phyloP scores from a whole-genome alignment of 148 eudicot species.

The Simmondsia chinensis region DNA sequence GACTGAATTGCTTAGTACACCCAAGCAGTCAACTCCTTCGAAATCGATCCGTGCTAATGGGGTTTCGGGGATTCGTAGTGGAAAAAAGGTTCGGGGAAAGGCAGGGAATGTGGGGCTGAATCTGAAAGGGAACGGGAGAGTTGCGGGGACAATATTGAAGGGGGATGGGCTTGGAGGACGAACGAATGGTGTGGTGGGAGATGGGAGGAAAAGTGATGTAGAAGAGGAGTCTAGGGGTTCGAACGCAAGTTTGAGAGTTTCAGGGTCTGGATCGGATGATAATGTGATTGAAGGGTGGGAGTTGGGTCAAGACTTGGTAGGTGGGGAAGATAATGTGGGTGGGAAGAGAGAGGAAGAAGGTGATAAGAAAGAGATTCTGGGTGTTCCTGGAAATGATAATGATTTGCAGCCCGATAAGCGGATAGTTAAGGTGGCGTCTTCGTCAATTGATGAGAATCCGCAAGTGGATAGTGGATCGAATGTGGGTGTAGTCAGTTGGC shows the following conservation, averaged over 20 bases:
- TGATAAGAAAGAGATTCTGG: slow-evolving; percentile 8
- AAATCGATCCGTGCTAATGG: slow-evolving; percentile 20
- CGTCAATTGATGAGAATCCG: not conserved
- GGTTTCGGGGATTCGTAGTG: slow-evolving; percentile 18
- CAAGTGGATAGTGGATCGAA: slow-evolving; percentile 1
- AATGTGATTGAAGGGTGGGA: slow-evolving; percentile 20
- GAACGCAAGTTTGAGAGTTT: slow-evolving; percentile 10
- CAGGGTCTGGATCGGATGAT: slow-evolving; percentile 27
- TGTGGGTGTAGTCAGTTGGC: slow-evolving; percentile 7
- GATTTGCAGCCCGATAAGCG: slow-evolving; percentile 6
- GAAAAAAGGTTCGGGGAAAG: slow-evolving; percentile 30
- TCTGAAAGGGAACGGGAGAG: slow-evolving; percentile 23
- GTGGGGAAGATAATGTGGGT: slow-evolving; percentile 6
- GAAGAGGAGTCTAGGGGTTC: slow-evolving; percentile 20
- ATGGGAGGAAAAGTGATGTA: slow-evolving; percentile 15
- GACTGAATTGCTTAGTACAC: slow-evolving; percentile 74
- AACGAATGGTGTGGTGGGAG: slow-evolving; percentile 14
- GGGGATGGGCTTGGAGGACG: slow-evolving; percentile 21
- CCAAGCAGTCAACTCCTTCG: slow-evolving; percentile 24
- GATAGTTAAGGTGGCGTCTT: slow-evolving; percentile 4
- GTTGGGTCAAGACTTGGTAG: slow-evolving; percentile 9
- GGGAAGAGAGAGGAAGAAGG: slow-evolving; percentile 11
- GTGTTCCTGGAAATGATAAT: slow-evolving; percentile 9
- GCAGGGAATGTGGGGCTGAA: slow-evolving; percentile 25
- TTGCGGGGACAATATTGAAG: slow-evolving; percentile 24